A percentile compares a stretch with the other conserved stretches of the same genome.
Conservation (phyloP, 352 stramenopile genomes). For the Phytophthora megakarya region DNA sequence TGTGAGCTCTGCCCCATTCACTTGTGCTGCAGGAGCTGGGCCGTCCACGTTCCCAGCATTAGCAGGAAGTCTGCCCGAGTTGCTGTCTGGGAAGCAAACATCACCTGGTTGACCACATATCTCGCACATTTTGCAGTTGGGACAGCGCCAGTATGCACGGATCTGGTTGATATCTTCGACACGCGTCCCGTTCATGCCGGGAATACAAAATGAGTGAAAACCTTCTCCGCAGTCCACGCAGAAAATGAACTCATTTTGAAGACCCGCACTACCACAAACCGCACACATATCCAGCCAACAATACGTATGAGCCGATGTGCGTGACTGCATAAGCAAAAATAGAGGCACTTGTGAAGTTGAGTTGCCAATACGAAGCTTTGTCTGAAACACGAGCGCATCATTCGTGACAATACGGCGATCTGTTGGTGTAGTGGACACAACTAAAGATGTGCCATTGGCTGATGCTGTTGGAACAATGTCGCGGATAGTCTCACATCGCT, state of each 20-base stretch:
- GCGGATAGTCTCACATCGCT: slow-evolving; percentile 6
- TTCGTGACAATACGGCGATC: slow-evolving; percentile 27
- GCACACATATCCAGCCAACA: slow-evolving; percentile 94
- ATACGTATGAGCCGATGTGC: slow-evolving; percentile 79
- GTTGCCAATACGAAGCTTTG: slow-evolving; percentile 60
- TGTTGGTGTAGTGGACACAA: slow-evolving; percentile 4
- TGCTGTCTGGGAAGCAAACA: slow-evolving; percentile 19
- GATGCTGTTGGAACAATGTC: not conserved
- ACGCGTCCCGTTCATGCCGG: slow-evolving; percentile 42
- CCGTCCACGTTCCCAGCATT: slow-evolving; percentile 31
- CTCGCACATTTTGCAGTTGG: slow-evolving; percentile 97
- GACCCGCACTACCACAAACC: slow-evolving; percentile 88
- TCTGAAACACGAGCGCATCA: slow-evolving; percentile 59
- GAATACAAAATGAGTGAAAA: slow-evolving; percentile 93
- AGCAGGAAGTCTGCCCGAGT: slow-evolving; percentile 11
- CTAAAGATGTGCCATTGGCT: slow-evolving; percentile 3
- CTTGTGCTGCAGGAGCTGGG: slow-evolving; percentile 2
- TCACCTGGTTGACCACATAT: slow-evolving; percentile 76
- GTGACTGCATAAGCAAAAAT: slow-evolving; percentile 77
- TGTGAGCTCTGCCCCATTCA: slow-evolving; percentile 7
- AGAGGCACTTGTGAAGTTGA: slow-evolving; percentile 69
- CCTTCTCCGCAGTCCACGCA: slow-evolving; percentile 96
- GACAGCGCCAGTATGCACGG: slow-evolving; percentile 90
- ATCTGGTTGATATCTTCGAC: slow-evolving; percentile 54
- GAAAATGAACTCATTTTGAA: slow-evolving; percentile 89